Conservation (phyloP, 2,329 filamentous ascomycete species). For the Atkinsonella hypoxylon region DNA sequence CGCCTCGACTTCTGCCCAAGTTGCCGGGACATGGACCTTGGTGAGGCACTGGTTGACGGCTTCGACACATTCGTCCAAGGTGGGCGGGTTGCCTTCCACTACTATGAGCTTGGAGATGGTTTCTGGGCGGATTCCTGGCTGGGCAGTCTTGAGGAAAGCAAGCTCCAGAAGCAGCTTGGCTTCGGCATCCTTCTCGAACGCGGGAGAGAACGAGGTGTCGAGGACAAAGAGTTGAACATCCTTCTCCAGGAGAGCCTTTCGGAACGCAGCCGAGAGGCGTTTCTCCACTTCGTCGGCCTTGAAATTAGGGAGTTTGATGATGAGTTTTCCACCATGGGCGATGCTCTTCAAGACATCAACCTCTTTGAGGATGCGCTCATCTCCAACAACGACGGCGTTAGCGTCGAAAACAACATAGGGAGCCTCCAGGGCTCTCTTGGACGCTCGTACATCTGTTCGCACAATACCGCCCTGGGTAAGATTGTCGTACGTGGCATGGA, state of each 20-base stretch:
- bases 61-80: conserved; percentile 46
- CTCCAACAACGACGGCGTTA: conserved; percentile 66
- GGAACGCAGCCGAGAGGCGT: conserved; percentile 58
- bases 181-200: conserved; percentile 55
- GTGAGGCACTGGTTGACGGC: conserved; percentile 59
- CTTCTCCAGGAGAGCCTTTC: conserved; percentile 60
- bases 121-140: conserved; percentile 50
- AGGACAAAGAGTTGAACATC: conserved; percentile 61
- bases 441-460: conserved; percentile 75
- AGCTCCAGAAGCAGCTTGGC: conserved; percentile 62
- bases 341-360: conserved; percentile 62
- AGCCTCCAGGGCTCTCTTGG: conserved; percentile 71
- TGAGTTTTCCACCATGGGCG: conserved; percentile 57
- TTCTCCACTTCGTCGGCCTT: conserved; percentile 89
- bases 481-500: conserved; percentile 53
- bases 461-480: conserved; percentile 64
- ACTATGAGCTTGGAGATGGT: conserved; percentile 53
- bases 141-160: conserved; percentile 69
- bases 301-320: conserved; percentile 64
- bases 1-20: conserved; percentile 59
- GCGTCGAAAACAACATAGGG: conserved; percentile 72
- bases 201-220: conserved; percentile 56
- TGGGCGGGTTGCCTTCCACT: conserved; percentile 40
- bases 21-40: conserved; percentile 60
- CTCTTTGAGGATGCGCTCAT: conserved; percentile 67